Base-by-base conservation (phyloP, 805 yeast species). In the Maudiozyma saulgeensis region DNA sequence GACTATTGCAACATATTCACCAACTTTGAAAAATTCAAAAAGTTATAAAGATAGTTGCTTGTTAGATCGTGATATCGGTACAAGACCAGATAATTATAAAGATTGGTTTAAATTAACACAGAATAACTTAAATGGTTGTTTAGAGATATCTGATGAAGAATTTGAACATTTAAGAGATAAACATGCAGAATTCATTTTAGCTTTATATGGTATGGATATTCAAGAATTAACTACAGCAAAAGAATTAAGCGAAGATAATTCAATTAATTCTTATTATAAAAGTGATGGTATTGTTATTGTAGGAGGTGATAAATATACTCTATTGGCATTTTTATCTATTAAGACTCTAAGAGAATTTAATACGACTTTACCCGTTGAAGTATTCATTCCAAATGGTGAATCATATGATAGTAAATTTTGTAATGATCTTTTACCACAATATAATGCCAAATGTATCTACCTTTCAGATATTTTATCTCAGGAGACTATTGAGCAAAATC, bases 311-410 rank as follows among this genome's bases (percentile, higher is more conserved):
- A 73, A 73, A 51, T 84, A 78, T 57, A 81, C 85, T 45, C 77
- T 86, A 78, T 64, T 84, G 26, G 71, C 84, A 1, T 64, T 81
- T 26, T 60, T 81, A 6, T 74, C 83, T 9, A 67, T 84, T 7
- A 68, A 70, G 53, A 65, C 71, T 44, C 56, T 88, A 46, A 71
- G 96, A 58, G 77, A 80, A 39, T 69, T 76, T 7, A 88, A 91
- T 2, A 79, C 85, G 2, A 73, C 72, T 13, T 66, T 84, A 37
- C 96, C 96, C 0, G 80, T 89, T 19, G 96, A 89, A 70, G 84
- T 89, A 9, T 75, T 87, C 55, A 79, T 89, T 54, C 95, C 95
- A 8, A 75, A 74, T 19, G 76, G 76, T 32, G 93, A 85, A 59
- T 85, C 79, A 58, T 93, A 87, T 59, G 74, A 79, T 37, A 71